Evolutionary conservation across 768 basidiomycete species (phyloP), one percentile per base, ranked within the genome.

Genomic region (Lactifluus subvellereus): DNA sequence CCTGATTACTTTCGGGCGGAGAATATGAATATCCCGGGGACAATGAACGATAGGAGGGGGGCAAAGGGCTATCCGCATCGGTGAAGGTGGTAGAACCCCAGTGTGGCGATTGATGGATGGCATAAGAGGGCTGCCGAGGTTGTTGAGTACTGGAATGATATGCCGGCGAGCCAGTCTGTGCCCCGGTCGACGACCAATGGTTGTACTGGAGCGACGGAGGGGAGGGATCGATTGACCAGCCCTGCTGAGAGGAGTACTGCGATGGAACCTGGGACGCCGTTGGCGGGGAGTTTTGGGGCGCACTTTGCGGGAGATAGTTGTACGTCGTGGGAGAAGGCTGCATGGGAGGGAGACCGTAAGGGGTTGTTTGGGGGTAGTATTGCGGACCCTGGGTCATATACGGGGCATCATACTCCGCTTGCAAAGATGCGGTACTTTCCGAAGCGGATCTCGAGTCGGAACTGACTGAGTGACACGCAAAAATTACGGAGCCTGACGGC

Each of bases 401-500:
- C 32, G 65, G 58, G n/a, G 67, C 66, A 48, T 71, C 66, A 61
- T 73, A 70, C 59, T 67, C 69, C 45, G 64, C 50, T 51, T 66
- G 66, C 53, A 59, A 60, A 42, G 62, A 56, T 1, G 65, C 40
- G 57, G 68, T 60, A 62, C 22, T 63, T 66, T 61, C 65, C 66
- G 66, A 61, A 56, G 65, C 58, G 57, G 64, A 61, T 56, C 66
- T 65, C 54, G 68, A 60, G 59, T 76, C 73, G 67, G 77, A 70
- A 73, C 77, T 78, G 68, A 85, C 78, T 74, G 85, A 84, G 77
- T 88, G 86, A 77, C 85, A 88, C 52, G 86, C 85, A 72, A 88
- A 87, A 70, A 87, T 87, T 68, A 88, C 81, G 70, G 80, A 79
- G 64, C 85, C 85, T 87, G 72, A 62, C 56, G 65, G 59, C 40